phyloP scores from a whole-genome alignment of 306 rosid species.

The Cicer judaicum region DNA sequence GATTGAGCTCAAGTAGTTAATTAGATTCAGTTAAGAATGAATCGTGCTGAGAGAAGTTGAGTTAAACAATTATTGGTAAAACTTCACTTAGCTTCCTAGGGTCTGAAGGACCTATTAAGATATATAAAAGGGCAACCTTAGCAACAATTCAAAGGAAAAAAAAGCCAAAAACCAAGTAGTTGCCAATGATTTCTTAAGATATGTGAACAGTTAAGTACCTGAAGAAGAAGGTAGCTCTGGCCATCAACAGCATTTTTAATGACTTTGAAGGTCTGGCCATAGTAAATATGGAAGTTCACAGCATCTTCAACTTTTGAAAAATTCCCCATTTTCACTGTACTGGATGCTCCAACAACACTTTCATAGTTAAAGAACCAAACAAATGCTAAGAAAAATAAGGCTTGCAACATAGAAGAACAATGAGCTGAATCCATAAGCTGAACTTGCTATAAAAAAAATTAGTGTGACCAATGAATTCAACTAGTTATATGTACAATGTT shows the following conservation, averaged over 20 bases:
- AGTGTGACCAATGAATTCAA: conserved; percentile 35
- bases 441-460: conserved; percentile 2
- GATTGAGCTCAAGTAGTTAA: too few species aligned
- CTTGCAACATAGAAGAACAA: conserved; percentile 45
- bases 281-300: conserved; percentile 72
- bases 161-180: conserved; percentile 6
- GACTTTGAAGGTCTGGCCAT: conserved; percentile 91
- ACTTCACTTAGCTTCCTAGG: too few species aligned
- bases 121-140: not conserved
- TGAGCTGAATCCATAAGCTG: conserved; percentile 47
- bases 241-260: conserved; percentile 86
- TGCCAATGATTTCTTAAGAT: not conserved
- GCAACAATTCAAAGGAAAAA: conserved; percentile 2
- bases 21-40: too few species aligned
- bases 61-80: too few species aligned
- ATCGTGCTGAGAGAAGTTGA: too few species aligned
- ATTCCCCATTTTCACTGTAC: conserved; percentile 51
- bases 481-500: conserved; percentile 12
- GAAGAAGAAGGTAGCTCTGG: conserved; percentile 92
- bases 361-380: conserved; percentile 45
- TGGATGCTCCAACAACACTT: conserved; percentile 48
- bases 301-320: conserved; percentile 89
- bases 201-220: conserved; percentile 57
- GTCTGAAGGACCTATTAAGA: not conserved
- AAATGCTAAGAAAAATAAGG: conserved; percentile 41